Conservation (phyloP, 805 yeast genomes). For the Saturnispora zaruensis region DNA sequence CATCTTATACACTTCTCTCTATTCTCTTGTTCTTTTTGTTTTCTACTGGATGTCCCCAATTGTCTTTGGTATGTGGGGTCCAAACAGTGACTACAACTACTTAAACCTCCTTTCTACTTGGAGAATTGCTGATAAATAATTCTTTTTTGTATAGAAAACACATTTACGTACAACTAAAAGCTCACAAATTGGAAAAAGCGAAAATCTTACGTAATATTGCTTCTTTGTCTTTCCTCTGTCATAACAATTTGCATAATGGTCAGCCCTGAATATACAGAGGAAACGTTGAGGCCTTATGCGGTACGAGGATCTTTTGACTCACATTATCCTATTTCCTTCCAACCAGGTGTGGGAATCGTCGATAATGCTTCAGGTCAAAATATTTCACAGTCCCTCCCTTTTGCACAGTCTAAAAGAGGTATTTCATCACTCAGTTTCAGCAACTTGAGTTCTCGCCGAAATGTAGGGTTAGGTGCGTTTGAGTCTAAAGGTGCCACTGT, state of each 20-base stretch:
- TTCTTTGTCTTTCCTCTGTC: not conserved
- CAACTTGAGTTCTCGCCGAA: not conserved
- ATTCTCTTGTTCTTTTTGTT: conserved; percentile 43
- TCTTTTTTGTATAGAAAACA: not conserved
- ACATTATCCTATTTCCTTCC: conserved; percentile 29
- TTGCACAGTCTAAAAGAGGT: conserved; percentile 14
- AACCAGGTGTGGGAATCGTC: conserved; percentile 28
- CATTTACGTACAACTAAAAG: not conserved
- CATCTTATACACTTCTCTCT: conserved; percentile 36
- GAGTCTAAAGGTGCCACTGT: conserved; percentile 9
- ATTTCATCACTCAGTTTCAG: not conserved
- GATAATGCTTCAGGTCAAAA: conserved; percentile 28
- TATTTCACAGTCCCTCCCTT: conserved; percentile 28
- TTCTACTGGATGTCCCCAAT: conserved; percentile 60
- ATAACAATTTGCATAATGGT: conserved; percentile 14
- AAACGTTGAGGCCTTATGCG: conserved; percentile 27
- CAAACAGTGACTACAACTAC: conserved; percentile 37
- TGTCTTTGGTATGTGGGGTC: conserved; percentile 73
- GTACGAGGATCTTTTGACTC: conserved; percentile 26
- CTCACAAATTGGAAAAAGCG: not conserved
- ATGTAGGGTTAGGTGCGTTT: conserved; percentile 10
- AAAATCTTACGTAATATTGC: not conserved
- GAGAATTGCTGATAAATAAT: conserved; percentile 29
- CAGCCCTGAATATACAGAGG: conserved; percentile 20
- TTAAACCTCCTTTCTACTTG: conserved; percentile 50